Evolutionary conservation across 768 basidiomycete genomes (phyloP).

Genomic region (Boletus rex-veris): DNA sequence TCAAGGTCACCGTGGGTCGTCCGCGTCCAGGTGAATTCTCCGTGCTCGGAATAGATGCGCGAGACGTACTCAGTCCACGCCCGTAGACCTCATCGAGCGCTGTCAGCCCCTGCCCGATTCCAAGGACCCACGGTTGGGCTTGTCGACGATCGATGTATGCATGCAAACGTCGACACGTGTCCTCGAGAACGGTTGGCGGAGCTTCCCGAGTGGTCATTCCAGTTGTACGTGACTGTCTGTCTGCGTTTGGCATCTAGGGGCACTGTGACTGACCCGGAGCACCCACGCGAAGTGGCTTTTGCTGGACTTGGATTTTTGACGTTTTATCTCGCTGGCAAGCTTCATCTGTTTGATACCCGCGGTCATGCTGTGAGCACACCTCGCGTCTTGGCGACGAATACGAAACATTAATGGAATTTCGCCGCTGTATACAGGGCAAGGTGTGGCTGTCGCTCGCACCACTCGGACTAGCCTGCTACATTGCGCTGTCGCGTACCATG

Average conservation of each 20-base stretch:
- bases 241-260: too few relatives aligned
- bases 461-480: slow-evolving; percentile 65
- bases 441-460: slow-evolving; percentile 82
- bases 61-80: neutral
- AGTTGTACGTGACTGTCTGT: slow-evolving; percentile 52
- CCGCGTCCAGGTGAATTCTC: slow-evolving; percentile 68
- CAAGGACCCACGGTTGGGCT: slow-evolving; percentile 62
- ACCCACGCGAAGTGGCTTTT: slow-evolving; percentile 63
- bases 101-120: slow-evolving; percentile 68
- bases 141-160: slow-evolving; percentile 73
- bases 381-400: neutral
- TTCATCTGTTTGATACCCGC: slow-evolving; percentile 80
- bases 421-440: slow-evolving; percentile 44
- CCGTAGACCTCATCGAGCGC: slow-evolving; percentile 27
- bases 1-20: slow-evolving; percentile 83
- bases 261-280: neutral
- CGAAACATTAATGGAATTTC: neutral
- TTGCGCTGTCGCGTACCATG: slow-evolving; percentile 87
- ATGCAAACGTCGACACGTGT: slow-evolving; percentile 58
- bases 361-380: slow-evolving; percentile 58
- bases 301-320: slow-evolving; percentile 88
- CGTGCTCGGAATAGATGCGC: neutral
- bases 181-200: slow-evolving; percentile 80
- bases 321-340: slow-evolving; percentile 87
- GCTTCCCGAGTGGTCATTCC: slow-evolving; percentile 90